Conservation (phyloP, 2,329 filamentous ascomycete genomes). For the Pyricularia pennisetigena region DNA sequence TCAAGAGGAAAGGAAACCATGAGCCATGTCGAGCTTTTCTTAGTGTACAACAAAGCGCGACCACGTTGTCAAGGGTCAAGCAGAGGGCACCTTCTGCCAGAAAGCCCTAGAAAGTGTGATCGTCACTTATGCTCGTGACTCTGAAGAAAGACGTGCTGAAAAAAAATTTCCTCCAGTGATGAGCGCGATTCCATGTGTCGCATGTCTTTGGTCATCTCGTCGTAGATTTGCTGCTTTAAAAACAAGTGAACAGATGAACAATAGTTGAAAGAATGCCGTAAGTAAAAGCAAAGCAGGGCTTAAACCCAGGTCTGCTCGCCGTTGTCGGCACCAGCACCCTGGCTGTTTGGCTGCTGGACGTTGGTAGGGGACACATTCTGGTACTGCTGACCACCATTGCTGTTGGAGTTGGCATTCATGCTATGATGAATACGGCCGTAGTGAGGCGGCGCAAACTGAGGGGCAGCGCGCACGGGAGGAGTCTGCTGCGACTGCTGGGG, state of each 20-base stretch:
- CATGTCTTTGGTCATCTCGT: background rate
- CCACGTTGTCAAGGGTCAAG: background rate
- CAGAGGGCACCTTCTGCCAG: background rate
- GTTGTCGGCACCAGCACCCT: slow-evolving; percentile 13
- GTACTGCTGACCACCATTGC: background rate
- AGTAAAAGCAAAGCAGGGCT: slow-evolving; percentile 6
- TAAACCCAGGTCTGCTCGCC: slow-evolving; percentile 16
- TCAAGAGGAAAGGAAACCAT: background rate
- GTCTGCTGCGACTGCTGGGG: slow-evolving; percentile 7
- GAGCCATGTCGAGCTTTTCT: slow-evolving; percentile 1
- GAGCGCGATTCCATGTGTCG: background rate
- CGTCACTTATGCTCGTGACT: background rate
- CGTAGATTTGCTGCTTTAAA: background rate
- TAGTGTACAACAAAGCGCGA: slow-evolving; percentile 6
- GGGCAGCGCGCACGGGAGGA: slow-evolving; percentile 4
- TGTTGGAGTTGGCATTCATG: slow-evolving; percentile 6
- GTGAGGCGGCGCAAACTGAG: slow-evolving; percentile 11
- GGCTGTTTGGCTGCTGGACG: slow-evolving; percentile 8
- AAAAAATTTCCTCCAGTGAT: background rate
- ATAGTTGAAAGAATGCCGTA: background rate
- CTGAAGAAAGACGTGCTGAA: background rate
- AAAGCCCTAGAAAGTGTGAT: background rate
- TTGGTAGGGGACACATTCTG: slow-evolving; percentile 6
- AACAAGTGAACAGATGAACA: background rate
- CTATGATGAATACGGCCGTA: slow-evolving; percentile 8